phyloP scores from a whole-genome alignment of 345 rosid species.

The Excoecaria cochinchinensis region DNA sequence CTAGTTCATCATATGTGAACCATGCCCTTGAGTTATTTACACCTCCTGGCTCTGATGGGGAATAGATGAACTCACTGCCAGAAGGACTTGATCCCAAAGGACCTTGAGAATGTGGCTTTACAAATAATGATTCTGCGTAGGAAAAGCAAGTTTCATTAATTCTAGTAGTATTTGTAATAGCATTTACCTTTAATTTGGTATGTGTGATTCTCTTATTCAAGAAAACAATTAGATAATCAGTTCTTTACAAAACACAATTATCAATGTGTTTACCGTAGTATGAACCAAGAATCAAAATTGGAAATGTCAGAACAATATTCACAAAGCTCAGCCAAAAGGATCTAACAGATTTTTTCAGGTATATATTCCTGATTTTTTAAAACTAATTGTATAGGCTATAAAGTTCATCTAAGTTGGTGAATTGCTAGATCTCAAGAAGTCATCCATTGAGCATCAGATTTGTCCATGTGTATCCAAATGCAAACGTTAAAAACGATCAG shows the following conservation, averaged over 20 bases:
- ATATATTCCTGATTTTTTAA: neutral
- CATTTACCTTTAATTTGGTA: neutral
- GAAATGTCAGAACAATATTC: neutral
- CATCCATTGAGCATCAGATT: neutral
- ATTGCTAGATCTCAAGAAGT: neutral
- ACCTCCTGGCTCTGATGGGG: constrained; percentile 68
- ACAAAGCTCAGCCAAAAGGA: constrained; percentile 10
- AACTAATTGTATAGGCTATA: neutral
- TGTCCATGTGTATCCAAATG: neutral
- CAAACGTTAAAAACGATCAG: neutral
- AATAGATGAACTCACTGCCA: constrained; percentile 51
- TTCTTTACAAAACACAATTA: neutral
- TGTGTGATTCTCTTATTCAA: constrained; percentile 5
- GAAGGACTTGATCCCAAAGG: constrained; percentile 48
- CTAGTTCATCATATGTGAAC: constrained; percentile 85
- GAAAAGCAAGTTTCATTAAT: constrained; percentile 17
- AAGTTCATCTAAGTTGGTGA: constrained; percentile 2
- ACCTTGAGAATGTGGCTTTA: constrained; percentile 54
- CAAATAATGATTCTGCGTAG: constrained; percentile 59
- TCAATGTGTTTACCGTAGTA: neutral
- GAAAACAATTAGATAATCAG: neutral
- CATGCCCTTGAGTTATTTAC: constrained; percentile 72
- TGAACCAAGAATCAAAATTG: neutral
- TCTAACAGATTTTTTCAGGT: neutral
- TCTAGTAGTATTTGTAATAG: constrained; percentile 6